Base-by-base conservation (phyloP, 768 basidiomycete genomes). In the Podaxis sp. region DNA sequence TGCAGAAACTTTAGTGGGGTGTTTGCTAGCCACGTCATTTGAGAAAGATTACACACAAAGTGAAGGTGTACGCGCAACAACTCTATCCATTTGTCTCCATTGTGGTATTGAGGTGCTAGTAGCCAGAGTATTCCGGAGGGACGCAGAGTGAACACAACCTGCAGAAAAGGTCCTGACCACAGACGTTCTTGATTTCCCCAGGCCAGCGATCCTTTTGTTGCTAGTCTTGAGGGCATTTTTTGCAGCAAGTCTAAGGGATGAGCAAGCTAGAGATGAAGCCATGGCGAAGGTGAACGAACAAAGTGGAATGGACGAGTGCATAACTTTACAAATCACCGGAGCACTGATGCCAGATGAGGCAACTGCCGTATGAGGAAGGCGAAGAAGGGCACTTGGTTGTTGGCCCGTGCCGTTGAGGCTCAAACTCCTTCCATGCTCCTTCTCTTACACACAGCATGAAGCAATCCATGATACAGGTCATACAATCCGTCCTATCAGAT, bases 1-100 rank as follows among this genome's bases (percentile, higher is more conserved):
- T 93, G 64, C 40, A 40, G 26, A 39, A 8, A 15, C 22, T 59
- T 65, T 52, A 59, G 39, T 63, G 22, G 12, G 13, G 22, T 30
- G 28, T 4, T 49, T 22, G 15, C 22, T 15, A 11, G 36, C 36
- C 30, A 26, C 26, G 22, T 42, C 4, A 26, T 5, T 4, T n/a
- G 22, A 28, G 6, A 17, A 24, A 13, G 17, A 15, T 1, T 24
- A 26, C 54, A 44, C 26, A 63, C 61, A 44, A 57, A 56, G 61
- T 9, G 61, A n/a, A 51, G 61, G 61, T 52, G 48, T n/a, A n/a
- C 61, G 55, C 12, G 46, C 33, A 39, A 22, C 30, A 12, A 57
- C 26, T 28, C 54, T 63, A 22, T 63, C 44, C 24, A 49, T 3
- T 26, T 56, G 61, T 40, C 55, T 58, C 59, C 54, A 59, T 44